These are phyloP conservation scores for Podila minutissima DNA, from an alignment of 192 early-diverging fungal species.

Conservation along the genomic window DNA sequence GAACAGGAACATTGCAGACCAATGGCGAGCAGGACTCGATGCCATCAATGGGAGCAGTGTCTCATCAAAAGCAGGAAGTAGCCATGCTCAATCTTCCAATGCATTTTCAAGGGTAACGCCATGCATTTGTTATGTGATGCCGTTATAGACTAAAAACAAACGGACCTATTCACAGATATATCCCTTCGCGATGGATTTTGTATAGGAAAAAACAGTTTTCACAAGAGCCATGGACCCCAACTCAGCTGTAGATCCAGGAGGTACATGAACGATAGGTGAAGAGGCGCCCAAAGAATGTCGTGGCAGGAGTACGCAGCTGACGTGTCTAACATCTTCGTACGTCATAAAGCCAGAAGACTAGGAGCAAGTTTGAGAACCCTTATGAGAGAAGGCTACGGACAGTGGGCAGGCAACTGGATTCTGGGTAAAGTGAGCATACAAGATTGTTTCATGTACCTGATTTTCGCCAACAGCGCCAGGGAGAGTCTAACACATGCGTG, in stretches of 20 bases:
- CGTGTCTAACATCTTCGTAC: no score
- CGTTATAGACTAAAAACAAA: background rate
- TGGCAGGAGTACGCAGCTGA: no score
- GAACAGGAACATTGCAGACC: background rate
- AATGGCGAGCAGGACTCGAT: background rate
- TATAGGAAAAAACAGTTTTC: slow-evolving; percentile 18
- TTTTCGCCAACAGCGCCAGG: no score
- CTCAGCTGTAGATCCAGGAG: background rate
- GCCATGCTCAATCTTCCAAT: background rate
- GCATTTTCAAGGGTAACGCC: background rate
- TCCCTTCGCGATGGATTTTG: background rate
- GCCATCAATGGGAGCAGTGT: background rate
- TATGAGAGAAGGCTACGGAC: slow-evolving; percentile 20
- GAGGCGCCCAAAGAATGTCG: no score
- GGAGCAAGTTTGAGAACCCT: slow-evolving; percentile 23
- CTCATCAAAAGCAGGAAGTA: background rate
- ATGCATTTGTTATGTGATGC: background rate
- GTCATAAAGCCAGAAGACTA: background rate
- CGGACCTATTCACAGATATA: background rate
- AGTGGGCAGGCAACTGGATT: slow-evolving; percentile 28
- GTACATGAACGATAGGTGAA: background rate
- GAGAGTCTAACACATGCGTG: no score
- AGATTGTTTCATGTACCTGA: background rate
- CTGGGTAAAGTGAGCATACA: slow-evolving; percentile 16
- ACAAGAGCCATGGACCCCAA: slow-evolving; percentile 28